Evolutionary conservation across 2,329 filamentous ascomycete genomes (phyloP).

Genomic region (Pezicula neosporulosa): DNA sequence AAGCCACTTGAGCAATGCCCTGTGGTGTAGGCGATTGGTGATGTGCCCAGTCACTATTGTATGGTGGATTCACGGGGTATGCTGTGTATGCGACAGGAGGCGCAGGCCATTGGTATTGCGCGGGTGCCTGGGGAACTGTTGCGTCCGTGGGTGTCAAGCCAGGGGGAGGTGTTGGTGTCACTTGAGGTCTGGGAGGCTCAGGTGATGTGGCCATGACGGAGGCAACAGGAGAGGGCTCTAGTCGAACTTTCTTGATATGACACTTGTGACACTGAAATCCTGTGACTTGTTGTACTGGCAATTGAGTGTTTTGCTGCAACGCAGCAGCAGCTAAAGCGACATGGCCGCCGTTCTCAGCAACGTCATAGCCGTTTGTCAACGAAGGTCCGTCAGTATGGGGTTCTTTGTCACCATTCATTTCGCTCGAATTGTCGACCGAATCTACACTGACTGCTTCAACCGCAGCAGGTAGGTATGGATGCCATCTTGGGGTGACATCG

Average conservation of each 20-base stretch:
- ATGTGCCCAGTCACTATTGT: slow-evolving; percentile 46
- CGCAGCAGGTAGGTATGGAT: slow-evolving; percentile 32
- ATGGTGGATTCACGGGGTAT: slow-evolving; percentile 34
- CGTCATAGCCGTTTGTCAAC: slow-evolving; percentile 10
- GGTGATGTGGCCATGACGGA: slow-evolving; percentile 6
- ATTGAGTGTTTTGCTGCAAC: slow-evolving; percentile 22
- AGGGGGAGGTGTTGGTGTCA: slow-evolving; percentile 14
- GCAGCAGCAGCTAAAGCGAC: slow-evolving; percentile 29
- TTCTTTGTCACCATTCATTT: slow-evolving; percentile 9
- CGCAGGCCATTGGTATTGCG: slow-evolving; percentile 25
- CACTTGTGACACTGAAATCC: slow-evolving; percentile 77
- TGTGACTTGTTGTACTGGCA: slow-evolving; percentile 25
- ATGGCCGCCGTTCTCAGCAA: slow-evolving; percentile 14
- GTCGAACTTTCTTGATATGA: slow-evolving; percentile 44
- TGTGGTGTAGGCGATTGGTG: slow-evolving; percentile 43
- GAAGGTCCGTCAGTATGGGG: slow-evolving; percentile 5
- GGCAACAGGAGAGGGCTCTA: slow-evolving; percentile 12
- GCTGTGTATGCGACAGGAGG: slow-evolving; percentile 28
- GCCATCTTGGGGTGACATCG: slow-evolving; percentile 74
- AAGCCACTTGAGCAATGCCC: slow-evolving; percentile 36
- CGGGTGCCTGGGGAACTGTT: too few relatives aligned
- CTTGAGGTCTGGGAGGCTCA: slow-evolving; percentile 13
- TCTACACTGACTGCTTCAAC: slow-evolving; percentile 1
- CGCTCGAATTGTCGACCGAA: neutral
- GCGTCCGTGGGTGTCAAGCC: too few relatives aligned